Evolutionary conservation across 2,329 filamentous ascomycete genomes (phyloP), one percentile per base, ranked within the genome.

Genomic region (Stagonosporopsis cucurbitacearum): DNA sequence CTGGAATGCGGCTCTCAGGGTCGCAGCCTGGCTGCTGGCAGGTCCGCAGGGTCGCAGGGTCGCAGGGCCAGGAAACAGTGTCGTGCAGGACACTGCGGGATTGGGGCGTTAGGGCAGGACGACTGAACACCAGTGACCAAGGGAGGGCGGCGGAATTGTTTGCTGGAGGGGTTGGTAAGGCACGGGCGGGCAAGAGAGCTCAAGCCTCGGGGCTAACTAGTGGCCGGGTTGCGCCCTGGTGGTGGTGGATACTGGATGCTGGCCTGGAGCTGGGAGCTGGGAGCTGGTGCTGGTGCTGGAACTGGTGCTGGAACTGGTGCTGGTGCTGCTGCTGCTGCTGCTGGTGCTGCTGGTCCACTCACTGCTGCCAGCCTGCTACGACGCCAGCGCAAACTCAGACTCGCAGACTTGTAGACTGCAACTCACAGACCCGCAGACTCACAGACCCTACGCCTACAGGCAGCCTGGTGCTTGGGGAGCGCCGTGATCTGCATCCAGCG

Each of bases 31-130:
- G n/a, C n/a, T n/a, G n/a, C n/a, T n/a, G n/a, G n/a, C n/a, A n/a
- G n/a, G n/a, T n/a, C n/a, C n/a, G n/a, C n/a, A n/a, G 67, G 67
- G 65, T 70, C 65, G 52, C 60, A 50, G 50, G 62, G 50, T 49
- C 48, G 57, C 47, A 53, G 59, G n/a, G n/a, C 58, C 51, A 57
- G 57, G 64, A 63, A 63, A 60, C 57, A 57, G 55, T 63, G 66
- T 59, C 59, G 53, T 61, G 60, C 63, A 61, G 66, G 55, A 63
- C 50, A 50, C 57, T 55, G 60, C 58, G 62, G 67, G 62, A 56
- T 43, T 55, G 53, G 59, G 62, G 59, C 63, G 60, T 42, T 22
- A n/a, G 53, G 35, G 42, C 53, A 42, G 47, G 42, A 39, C 23
- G 53, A 28, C 30, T 42, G 48, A 48, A 48, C 25, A 26, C 25